phyloP scores from a whole-genome alignment of 2,329 filamentous ascomycete genomes.

The Cercospora sp. region DNA sequence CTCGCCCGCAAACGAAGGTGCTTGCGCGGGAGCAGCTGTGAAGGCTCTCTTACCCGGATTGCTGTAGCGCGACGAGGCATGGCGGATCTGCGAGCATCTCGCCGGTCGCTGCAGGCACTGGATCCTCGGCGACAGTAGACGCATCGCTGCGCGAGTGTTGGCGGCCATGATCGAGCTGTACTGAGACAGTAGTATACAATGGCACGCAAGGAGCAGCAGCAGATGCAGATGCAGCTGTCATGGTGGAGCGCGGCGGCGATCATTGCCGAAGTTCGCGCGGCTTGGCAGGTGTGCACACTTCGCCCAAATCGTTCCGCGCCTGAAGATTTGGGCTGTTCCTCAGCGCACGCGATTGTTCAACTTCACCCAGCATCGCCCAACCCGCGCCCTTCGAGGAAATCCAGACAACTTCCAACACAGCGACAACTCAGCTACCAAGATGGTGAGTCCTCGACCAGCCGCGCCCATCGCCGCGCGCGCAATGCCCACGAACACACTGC shows the following conservation, averaged over 20 bases:
- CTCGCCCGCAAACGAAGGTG: constrained; percentile 27
- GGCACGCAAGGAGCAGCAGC: background rate
- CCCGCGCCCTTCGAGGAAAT: constrained; percentile 32
- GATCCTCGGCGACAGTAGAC: constrained; percentile 34
- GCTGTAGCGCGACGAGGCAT: constrained; percentile 39
- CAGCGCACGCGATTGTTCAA: constrained; percentile 10
- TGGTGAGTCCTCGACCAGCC: constrained; percentile 25
- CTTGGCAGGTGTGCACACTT: constrained; percentile 1
- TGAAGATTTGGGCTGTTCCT: constrained; percentile 4
- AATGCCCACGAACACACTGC: background rate
- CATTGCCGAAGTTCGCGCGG: constrained; percentile 3
- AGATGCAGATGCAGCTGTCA: constrained; percentile 10
- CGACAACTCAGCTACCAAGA: constrained; percentile 32
- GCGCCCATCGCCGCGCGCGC: background rate
- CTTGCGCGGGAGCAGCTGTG: constrained; percentile 27
- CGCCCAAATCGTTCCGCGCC: constrained; percentile 1
- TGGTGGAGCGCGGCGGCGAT: constrained; percentile 1
- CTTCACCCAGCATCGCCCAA: constrained; percentile 14
- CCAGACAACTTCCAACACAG: constrained; percentile 29
- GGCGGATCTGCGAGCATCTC: constrained; percentile 29
- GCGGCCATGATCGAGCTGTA: constrained; percentile 27
- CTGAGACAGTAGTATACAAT: background rate
- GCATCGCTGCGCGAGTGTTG: constrained; percentile 34
- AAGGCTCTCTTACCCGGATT: constrained; percentile 35
- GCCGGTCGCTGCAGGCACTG: constrained; percentile 28